phyloP scores from a whole-genome alignment of 2,329 filamentous ascomycete genomes.

The Scedosporium apiospermum region DNA sequence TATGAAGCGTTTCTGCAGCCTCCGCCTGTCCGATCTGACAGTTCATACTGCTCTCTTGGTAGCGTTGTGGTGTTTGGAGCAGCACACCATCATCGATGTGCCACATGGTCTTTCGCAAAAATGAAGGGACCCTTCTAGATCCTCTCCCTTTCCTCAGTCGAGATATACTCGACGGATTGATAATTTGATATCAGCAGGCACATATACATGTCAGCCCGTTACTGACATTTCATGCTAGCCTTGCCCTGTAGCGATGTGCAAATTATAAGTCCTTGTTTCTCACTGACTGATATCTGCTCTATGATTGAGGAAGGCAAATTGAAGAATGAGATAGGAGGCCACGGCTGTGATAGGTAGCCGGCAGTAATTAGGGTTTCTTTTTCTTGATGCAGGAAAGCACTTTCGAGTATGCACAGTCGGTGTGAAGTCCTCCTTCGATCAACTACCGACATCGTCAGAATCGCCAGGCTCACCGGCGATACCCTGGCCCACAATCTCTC shows the following conservation, averaged over 20 bases:
- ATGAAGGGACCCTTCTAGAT: neutral
- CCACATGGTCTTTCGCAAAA: neutral
- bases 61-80: neutral
- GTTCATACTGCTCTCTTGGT: neutral
- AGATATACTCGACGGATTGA: neutral
- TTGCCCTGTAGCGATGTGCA: neutral
- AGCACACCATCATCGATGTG: neutral
- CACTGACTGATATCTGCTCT: too few species aligned
- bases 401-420: neutral
- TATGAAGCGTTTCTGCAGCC: neutral
- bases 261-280: neutral
- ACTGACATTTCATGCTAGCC: neutral
- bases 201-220: neutral
- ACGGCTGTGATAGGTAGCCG: too few species aligned
- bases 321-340: too few species aligned
- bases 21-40: neutral
- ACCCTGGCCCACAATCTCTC: neutral
- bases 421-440: too few species aligned
- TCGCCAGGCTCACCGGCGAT: neutral
- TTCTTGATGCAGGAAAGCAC: neutral
- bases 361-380: neutral
- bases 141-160: neutral
- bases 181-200: neutral
- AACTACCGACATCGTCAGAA: neutral
- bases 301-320: too few species aligned